Evolutionary conservation across 345 rosid genomes (phyloP).

Genomic region (Heritiera littoralis): DNA sequence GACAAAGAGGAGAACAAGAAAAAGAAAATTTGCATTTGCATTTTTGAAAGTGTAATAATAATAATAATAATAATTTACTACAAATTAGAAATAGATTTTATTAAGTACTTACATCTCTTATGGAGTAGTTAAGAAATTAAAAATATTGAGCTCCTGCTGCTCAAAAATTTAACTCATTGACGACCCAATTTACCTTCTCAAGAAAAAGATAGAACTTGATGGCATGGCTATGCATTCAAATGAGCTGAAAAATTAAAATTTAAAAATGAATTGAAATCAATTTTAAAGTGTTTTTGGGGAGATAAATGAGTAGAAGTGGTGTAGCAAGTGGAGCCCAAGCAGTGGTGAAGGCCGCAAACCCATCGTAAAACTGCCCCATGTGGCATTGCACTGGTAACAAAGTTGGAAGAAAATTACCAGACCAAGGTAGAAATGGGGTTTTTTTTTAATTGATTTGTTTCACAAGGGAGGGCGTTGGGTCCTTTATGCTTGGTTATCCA

Average conservation of each 20-base stretch:
- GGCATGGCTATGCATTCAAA: neutral
- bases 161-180: no score
- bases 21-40: no score
- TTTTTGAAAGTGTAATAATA: no score
- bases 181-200: neutral
- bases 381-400: slow-evolving; percentile 20
- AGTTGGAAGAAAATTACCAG: neutral
- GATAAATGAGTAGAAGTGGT: neutral
- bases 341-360: slow-evolving; percentile 9
- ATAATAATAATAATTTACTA: no score
- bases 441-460: slow-evolving; percentile 1
- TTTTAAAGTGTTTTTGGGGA: neutral
- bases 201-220: neutral
- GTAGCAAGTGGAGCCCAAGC: slow-evolving; percentile 13
- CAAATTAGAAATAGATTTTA: no score
- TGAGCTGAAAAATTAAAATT: neutral
- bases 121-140: no score
- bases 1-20: neutral
- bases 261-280: neutral
- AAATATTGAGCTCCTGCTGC: neutral
- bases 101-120: no score
- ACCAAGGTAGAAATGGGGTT: neutral
- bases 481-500: neutral
- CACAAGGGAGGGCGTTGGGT: slow-evolving; percentile 45
- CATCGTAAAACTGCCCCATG: slow-evolving; percentile 12